These are phyloP conservation scores for Cenchrus purpureus DNA, from an alignment of 176 grass and related monocot genomes.

Conservation along the genomic window DNA sequence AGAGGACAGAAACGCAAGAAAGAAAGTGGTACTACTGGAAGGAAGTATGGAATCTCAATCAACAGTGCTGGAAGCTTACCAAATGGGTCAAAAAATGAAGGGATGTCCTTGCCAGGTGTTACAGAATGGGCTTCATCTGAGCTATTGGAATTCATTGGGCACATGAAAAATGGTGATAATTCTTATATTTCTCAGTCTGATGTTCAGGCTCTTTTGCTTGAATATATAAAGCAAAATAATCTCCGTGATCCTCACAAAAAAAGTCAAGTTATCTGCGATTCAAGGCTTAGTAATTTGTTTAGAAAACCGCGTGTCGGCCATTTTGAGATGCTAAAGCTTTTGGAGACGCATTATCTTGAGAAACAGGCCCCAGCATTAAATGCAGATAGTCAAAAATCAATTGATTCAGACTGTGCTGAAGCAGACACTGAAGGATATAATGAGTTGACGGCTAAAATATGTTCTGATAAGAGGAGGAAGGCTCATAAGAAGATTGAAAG, in stretches of 20 bases:
- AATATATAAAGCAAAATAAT: constrained; percentile 94
- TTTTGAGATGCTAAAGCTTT: constrained; percentile 90
- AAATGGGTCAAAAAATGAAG: constrained; percentile 50
- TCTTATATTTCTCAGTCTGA: constrained; percentile 74
- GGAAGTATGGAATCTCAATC: constrained; percentile 46
- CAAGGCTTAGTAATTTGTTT: constrained; percentile 75
- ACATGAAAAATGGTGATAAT: constrained; percentile 83
- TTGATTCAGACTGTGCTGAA: constrained; percentile 62
- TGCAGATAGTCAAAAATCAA: constrained; percentile 49
- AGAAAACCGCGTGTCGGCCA: constrained; percentile 70
- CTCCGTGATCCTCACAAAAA: constrained; percentile 80
- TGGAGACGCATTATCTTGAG: constrained; percentile 82
- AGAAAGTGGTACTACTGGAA: constrained; percentile 40
- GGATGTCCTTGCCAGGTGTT: constrained; percentile 46
- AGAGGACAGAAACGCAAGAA: constrained; percentile 64
- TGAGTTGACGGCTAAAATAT: constrained; percentile 42
- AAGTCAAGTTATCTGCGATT: constrained; percentile 94
- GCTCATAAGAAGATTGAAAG: constrained; percentile 67
- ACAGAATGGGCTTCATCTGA: constrained; percentile 80
- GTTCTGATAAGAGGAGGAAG: constrained; percentile 68
- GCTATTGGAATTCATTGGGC: constrained; percentile 79
- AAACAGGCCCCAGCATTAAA: constrained; percentile 61
- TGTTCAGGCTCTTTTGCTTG: constrained; percentile 86
- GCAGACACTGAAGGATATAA: constrained; percentile 55
- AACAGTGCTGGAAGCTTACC: constrained; percentile 41